Evolutionary conservation across 2,329 filamentous ascomycete genomes (phyloP), one percentile per base, ranked within the genome.

Genomic region (Pseudomassariella vexata): DNA sequence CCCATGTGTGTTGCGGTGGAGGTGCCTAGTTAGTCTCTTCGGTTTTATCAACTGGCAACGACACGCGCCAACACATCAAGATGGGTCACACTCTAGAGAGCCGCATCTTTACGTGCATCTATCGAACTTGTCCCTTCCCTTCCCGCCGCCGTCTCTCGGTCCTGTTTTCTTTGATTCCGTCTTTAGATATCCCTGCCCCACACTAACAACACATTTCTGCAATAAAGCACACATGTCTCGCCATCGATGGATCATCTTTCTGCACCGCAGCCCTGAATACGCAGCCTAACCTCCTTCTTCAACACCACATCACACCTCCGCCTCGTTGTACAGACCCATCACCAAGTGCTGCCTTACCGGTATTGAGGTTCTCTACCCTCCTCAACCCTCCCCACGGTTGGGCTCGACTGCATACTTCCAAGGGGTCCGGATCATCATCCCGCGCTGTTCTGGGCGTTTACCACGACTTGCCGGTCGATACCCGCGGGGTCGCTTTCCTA

Each of bases 21-120:
- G 71, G 68, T 70, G 66, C 61, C 65, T 76, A 74, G 71, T 70
- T 65, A n/a, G n/a, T n/a, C 70, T 67, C 70, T 66, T 67, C 65
- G 61, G 63, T 73, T 69, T 68, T 68, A 76, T 79, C 73, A 79
- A 89, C 81, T 90, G 85, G 85, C 75, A 75, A 78, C 71, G 72
- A 82, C 71, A 70, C 68, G 80, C 81, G 86, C 86, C 87, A 94
- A 73, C 86, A 83, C 87, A 94, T 88, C 85, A 85, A 68, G 65
- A 77, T 76, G 73, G 75, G 74, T 76, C 74, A 73, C 73, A 76
- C 72, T 71, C 62, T 71, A 48, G 68, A 78, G 73, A 78, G 76
- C 76, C 76, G 75, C 75, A 80, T 76, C 64, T 66, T 60, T 59
- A 70, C 70, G 65, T 75, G 72, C 70, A 68, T 74, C 66, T 73